phyloP scores from a whole-genome alignment of 2,329 filamentous ascomycete species.

The Rhinocladiella mackenziei region DNA sequence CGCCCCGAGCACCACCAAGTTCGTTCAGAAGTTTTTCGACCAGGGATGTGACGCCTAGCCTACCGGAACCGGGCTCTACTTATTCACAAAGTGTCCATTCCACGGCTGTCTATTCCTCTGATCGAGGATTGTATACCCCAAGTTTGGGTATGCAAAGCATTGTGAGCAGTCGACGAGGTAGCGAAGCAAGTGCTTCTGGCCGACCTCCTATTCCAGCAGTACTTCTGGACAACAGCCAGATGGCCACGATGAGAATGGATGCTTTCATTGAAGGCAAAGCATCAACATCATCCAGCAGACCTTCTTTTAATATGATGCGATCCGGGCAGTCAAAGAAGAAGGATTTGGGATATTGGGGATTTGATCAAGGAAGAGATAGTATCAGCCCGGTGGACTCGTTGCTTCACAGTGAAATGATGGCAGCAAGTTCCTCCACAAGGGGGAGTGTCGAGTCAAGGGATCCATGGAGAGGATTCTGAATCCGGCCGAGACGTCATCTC shows the following conservation, averaged over 20 bases:
- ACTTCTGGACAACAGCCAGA: slow-evolving; percentile 26
- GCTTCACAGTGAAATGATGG: slow-evolving; percentile 26
- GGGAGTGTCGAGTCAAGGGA: slow-evolving; percentile 22
- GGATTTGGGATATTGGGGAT: slow-evolving; percentile 32
- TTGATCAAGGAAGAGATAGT: slow-evolving; percentile 23
- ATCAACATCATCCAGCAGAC: slow-evolving; percentile 21
- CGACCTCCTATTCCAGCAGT: slow-evolving; percentile 66
- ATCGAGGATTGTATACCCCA: slow-evolving; percentile 26
- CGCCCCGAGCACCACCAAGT: slow-evolving; percentile 64
- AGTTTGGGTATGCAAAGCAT: slow-evolving; percentile 42
- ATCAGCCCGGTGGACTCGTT: slow-evolving; percentile 25
- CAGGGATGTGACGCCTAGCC: slow-evolving; percentile 35
- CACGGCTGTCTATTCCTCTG: slow-evolving; percentile 23
- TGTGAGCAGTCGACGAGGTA: slow-evolving; percentile 36
- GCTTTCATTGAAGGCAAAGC: slow-evolving; percentile 68
- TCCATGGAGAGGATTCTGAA: slow-evolving; percentile 24
- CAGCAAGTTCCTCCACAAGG: slow-evolving; percentile 23
- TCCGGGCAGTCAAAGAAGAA: slow-evolving; percentile 26
- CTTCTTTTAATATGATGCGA: slow-evolving; percentile 27
- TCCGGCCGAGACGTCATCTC: neutral
- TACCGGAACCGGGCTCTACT: slow-evolving; percentile 24
- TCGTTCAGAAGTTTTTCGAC: slow-evolving; percentile 74
- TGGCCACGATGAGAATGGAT: slow-evolving; percentile 81
- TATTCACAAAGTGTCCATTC: slow-evolving; percentile 27
- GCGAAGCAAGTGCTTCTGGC: slow-evolving; percentile 51